Evolutionary conservation across 75 land plant species (phyloP), one percentile per base, ranked within the genome.

Genomic region (Chamaecyparis obtusa): DNA sequence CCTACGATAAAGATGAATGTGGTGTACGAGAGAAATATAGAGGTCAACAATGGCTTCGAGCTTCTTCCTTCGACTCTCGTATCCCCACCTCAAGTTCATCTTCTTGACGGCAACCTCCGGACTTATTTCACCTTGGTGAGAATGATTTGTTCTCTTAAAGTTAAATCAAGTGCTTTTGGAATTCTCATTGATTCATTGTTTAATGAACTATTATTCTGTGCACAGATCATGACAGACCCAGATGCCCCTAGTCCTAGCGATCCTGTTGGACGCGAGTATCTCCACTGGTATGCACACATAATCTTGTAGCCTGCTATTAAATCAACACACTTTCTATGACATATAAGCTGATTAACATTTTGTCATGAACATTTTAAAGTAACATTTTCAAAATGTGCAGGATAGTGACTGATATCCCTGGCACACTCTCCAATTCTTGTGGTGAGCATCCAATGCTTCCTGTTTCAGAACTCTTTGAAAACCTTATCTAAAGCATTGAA

Each of bases 231-330:
- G 98, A 93, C 94, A 24, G 98, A 96, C 87, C 98, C 98, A 60
- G 98, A 96, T 93, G 95, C 93, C 57, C 98, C 98, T n/a, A 96
- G 98, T 39, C 98, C 98, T 36, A 96, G 98, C 86, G 98, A 96
- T 83, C 98, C 96, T 82, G 90, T 91, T 44, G 88, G 93, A 39
- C 87, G 98, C 49, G 44, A 96, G 86, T 94, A 94, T 85, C 89
- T 96, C 17, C 96, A 96, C 91, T 96, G 98, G 98, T 96, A 92
- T 10, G n/a, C 33, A 3, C n/a, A 4, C 51, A 49, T 49, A 9
- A 49, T 49, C 13, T 9, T 49, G 44, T 17, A 30, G 10, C 0
- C 9, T 64, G 27, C 1, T 27, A 64, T 27, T 5, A 7, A 24
- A 6, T 24, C 2, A 64, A 6, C 8, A 8, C 1, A 27, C 5